phyloP scores from a whole-genome alignment of 495 filamentous ascomycete species.

The Oleoguttula mirabilis region DNA sequence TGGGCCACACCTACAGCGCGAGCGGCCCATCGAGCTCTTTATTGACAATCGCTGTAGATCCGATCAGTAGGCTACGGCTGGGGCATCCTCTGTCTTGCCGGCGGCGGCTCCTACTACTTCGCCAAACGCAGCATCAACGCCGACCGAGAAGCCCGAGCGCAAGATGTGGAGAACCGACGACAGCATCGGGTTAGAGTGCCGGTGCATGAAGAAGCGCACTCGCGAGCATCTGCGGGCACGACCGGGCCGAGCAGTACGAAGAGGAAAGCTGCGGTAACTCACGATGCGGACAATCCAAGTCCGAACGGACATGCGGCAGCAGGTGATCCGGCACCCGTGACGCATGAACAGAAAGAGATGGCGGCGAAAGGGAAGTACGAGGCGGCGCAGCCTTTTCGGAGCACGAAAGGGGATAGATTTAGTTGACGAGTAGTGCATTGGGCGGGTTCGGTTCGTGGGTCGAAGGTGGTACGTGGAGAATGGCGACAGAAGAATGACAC shows the following conservation, averaged over 20 bases:
- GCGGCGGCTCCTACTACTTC: slow-evolving; percentile 90
- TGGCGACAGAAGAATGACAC: no score
- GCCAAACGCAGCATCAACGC: slow-evolving; percentile 90
- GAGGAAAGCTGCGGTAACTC: slow-evolving; percentile 1
- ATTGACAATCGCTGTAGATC: no score
- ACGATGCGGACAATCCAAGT: slow-evolving; percentile 39
- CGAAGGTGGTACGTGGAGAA: no score
- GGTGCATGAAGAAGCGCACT: slow-evolving; percentile 5
- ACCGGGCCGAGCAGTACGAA: slow-evolving; percentile 1
- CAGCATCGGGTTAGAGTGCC: slow-evolving; percentile 13
- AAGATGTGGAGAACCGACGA: slow-evolving; percentile 38
- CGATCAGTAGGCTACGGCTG: slow-evolving; percentile 46
- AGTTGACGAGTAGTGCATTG: no score
- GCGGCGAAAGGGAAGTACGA: slow-evolving; percentile 87
- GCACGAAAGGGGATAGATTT: slow-evolving; percentile 76
- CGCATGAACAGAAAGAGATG: slow-evolving; percentile 65
- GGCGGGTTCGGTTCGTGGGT: no score
- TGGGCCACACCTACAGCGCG: no score
- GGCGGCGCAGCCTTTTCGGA: slow-evolving; percentile 55
- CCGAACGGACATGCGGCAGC: slow-evolving; percentile 70
- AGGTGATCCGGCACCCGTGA: slow-evolving; percentile 73
- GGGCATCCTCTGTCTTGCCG: slow-evolving; percentile 72
- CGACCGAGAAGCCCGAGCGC: slow-evolving; percentile 60
- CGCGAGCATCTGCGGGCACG: neutral
- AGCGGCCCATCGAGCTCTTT: no score